These are phyloP conservation scores for Fusarium graminum DNA, from an alignment of 2,329 filamentous ascomycete species.

Conservation along the genomic window DNA sequence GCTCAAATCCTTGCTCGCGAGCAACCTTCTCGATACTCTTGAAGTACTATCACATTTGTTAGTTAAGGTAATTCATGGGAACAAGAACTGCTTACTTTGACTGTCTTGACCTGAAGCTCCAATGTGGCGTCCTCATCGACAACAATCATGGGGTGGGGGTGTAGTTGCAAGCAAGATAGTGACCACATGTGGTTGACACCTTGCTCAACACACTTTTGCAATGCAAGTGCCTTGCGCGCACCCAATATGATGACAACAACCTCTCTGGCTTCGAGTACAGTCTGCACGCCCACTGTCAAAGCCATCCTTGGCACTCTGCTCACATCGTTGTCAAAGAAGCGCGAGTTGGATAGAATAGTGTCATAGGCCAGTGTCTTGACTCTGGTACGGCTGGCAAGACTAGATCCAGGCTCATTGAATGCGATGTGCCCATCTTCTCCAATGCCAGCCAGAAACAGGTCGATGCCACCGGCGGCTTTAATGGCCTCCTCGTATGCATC, in stretches of 20 bases:
- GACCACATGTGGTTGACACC: slow-evolving; percentile 94
- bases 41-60: slow-evolving; percentile 66
- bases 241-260: slow-evolving; percentile 87
- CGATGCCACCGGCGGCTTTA: slow-evolving; percentile 79
- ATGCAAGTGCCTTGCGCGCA: slow-evolving; percentile 81
- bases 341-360: slow-evolving; percentile 86
- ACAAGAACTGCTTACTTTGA: slow-evolving; percentile 61
- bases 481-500: slow-evolving; percentile 84
- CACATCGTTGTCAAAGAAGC: slow-evolving; percentile 84
- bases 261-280: slow-evolving; percentile 83
- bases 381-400: slow-evolving; percentile 79
- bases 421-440: slow-evolving; percentile 90
- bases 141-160: slow-evolving; percentile 84
- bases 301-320: slow-evolving; percentile 83
- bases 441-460: slow-evolving; percentile 87
- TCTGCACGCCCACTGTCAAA: slow-evolving; percentile 86
- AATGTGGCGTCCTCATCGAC: slow-evolving; percentile 84
- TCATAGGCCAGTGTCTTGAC: slow-evolving; percentile 91
- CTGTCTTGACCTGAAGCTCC: slow-evolving; percentile 80
- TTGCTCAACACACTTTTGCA: slow-evolving; percentile 84
- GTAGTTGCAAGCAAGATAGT: slow-evolving; percentile 82
- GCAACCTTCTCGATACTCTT: slow-evolving; percentile 78
- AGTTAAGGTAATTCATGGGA: background rate
- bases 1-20: slow-evolving; percentile 67
- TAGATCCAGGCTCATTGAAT: slow-evolving; percentile 90